phyloP scores from a whole-genome alignment of 2,329 filamentous ascomycete species.

The Metarhizium anisopliae region DNA sequence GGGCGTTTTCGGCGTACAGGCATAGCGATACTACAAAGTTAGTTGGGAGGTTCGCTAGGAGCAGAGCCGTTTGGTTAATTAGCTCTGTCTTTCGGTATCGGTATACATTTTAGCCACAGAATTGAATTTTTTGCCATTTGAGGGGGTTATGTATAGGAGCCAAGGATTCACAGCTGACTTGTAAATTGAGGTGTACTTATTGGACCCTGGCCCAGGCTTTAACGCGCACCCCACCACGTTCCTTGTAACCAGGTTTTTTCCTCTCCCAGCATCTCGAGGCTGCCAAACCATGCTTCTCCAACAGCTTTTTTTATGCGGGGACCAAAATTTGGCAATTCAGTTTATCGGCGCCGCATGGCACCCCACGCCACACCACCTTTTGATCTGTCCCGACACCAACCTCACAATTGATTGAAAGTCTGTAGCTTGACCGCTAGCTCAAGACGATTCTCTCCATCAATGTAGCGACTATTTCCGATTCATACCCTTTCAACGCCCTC shows the following conservation, averaged over 20 bases:
- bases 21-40: constrained; percentile 5
- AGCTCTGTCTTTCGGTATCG: neutral
- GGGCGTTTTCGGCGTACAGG: constrained; percentile 11
- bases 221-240: no score
- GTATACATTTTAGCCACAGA: neutral
- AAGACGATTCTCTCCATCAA: neutral
- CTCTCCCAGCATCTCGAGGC: no score
- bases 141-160: no score
- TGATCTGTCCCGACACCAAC: constrained; percentile 1
- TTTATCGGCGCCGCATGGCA: neutral
- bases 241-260: no score
- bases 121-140: neutral
- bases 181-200: no score
- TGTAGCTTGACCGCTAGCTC: neutral
- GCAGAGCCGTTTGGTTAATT: neutral
- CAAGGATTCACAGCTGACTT: no score
- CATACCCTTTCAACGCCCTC: neutral
- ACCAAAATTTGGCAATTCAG: neutral
- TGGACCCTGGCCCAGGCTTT: no score
- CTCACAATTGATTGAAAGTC: neutral
- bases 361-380: neutral
- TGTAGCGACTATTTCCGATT: neutral
- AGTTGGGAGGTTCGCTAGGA: neutral
- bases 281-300: no score
- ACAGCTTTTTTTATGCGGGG: constrained; percentile 1